phyloP scores from a whole-genome alignment of 768 basidiomycete genomes.

The Boletus speciosus region DNA sequence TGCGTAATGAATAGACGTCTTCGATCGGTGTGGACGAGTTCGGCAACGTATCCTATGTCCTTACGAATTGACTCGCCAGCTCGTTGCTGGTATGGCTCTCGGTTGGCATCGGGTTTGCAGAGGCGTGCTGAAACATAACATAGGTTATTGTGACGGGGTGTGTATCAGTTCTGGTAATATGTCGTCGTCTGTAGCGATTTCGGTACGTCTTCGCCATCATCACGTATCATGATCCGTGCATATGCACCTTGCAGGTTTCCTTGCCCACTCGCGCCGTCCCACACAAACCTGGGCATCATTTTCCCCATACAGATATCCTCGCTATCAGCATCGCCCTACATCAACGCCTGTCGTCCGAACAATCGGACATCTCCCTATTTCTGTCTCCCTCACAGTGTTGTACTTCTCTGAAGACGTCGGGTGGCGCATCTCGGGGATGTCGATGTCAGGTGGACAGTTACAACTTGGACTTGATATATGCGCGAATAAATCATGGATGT shows the following conservation, averaged over 20 bases:
- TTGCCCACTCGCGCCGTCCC: background rate
- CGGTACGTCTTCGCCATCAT: constrained; percentile 14
- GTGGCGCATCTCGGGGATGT: background rate
- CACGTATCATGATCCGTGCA: constrained; percentile 13
- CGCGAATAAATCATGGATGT: too few relatives aligned
- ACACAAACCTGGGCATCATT: constrained; percentile 9
- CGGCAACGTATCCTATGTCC: constrained; percentile 23
- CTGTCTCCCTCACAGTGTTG: constrained; percentile 25
- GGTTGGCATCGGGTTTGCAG: background rate
- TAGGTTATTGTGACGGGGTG: background rate
- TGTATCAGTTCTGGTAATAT: constrained; percentile 22
- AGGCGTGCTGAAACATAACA: background rate
- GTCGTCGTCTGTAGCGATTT: constrained; percentile 25
- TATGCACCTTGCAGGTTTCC: constrained; percentile 16
- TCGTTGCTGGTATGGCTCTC: constrained; percentile 19
- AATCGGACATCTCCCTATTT: constrained; percentile 30
- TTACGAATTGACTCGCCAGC: constrained; percentile 28
- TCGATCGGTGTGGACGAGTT: constrained; percentile 27
- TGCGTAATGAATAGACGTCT: constrained; percentile 24
- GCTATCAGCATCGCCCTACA: constrained; percentile 24
- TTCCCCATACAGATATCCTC: constrained; percentile 10
- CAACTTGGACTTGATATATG: background rate
- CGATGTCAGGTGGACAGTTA: background rate
- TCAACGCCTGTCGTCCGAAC: constrained; percentile 2
- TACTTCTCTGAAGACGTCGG: background rate